phyloP scores from a whole-genome alignment of 257 asterid species.

The Jaltomata sinuosa region DNA sequence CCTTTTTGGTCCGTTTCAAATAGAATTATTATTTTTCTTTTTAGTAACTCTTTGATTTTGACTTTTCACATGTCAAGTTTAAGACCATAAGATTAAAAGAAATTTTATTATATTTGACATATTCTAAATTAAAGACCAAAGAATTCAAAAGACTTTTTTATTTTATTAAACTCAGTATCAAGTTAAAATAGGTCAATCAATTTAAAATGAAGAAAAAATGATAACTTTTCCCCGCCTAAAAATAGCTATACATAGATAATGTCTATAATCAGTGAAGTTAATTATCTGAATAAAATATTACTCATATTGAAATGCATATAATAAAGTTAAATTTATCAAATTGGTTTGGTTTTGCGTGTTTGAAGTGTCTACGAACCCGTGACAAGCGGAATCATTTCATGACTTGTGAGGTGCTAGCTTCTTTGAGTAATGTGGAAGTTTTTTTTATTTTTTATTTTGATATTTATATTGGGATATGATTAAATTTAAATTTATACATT shows the following conservation, averaged over 20 bases:
- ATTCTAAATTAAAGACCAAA: no score
- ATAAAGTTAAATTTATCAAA: neutral
- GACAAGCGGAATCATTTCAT: neutral
- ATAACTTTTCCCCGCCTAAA: neutral
- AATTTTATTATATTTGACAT: no score
- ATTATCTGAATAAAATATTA: neutral
- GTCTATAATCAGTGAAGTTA: neutral
- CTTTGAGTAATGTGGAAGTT: neutral
- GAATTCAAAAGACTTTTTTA: no score
- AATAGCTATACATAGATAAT: neutral
- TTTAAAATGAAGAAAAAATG: no score
- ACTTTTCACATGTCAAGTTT: no score
- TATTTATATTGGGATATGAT: rapidly evolving
- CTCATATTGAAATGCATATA: neutral
- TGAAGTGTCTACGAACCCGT: neutral
- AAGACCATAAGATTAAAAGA: no score
- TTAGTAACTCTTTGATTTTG: no score
- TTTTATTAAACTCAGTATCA: no score
- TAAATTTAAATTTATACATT: neutral
- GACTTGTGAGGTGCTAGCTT: neutral
- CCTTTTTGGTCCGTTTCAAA: no score
- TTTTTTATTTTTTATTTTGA: neutral
- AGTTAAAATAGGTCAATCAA: no score
- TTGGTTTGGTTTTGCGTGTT: neutral
- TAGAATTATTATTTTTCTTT: no score